Conservation (phyloP, 768 basidiomycete species). For the Auriscalpium orientale region DNA sequence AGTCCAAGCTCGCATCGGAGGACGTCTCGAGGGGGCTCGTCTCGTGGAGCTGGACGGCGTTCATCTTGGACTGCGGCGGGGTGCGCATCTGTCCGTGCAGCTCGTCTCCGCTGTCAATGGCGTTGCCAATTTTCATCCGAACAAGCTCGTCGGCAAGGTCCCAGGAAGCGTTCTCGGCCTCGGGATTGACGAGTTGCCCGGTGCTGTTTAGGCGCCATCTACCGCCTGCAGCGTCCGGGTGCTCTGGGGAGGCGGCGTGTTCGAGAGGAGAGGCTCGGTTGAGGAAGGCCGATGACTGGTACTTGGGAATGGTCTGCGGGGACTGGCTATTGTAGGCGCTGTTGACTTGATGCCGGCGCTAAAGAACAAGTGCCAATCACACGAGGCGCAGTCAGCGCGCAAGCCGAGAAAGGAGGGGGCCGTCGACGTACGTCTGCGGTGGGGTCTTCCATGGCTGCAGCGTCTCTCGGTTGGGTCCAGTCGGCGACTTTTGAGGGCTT, state of each 20-base stretch:
- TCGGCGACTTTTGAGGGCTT: constrained; percentile 20
- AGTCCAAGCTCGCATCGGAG: constrained; percentile 64
- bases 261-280: constrained; percentile 11
- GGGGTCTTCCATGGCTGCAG: constrained; percentile 10
- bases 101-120: constrained; percentile 35
- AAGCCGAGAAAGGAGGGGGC: not conserved
- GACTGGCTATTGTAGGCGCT: constrained; percentile 15
- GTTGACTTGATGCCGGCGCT: constrained; percentile 18
- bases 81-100: constrained; percentile 49
- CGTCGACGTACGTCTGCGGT: constrained; percentile 11
- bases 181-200: constrained; percentile 56
- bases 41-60: constrained; percentile 50
- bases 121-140: constrained; percentile 57
- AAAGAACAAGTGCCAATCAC: constrained; percentile 8
- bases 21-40: constrained; percentile 67
- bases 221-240: constrained; percentile 31
- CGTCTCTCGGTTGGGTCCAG: constrained; percentile 46
- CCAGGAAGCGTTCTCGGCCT: constrained; percentile 43
- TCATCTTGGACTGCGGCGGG: constrained; percentile 58
- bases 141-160: constrained; percentile 68
- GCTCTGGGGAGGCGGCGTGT: constrained; percentile 32
- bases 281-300: constrained; percentile 13
- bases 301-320: constrained; percentile 10
- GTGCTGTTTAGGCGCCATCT: constrained; percentile 61
- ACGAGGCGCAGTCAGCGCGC: constrained; percentile 5